Base-by-base conservation (phyloP, 192 early-diverging fungal genomes). In the Coemansia aciculifera region DNA sequence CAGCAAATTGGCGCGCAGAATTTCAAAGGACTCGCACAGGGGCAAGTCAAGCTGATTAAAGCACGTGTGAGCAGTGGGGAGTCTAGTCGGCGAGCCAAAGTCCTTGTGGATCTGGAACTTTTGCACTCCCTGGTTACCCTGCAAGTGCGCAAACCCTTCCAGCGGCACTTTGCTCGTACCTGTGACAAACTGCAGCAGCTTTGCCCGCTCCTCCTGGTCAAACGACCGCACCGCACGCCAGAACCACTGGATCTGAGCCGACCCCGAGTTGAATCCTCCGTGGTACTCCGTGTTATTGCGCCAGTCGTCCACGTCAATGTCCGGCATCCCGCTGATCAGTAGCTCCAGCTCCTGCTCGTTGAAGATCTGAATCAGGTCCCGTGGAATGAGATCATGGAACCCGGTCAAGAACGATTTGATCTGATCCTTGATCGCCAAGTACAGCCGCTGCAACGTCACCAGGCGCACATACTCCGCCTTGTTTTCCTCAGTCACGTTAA, bases 81-180 rank as follows among this genome's bases (percentile, higher is more conserved):
- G 84, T n/a, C 97, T 87, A 38, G 88, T 85, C 6, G 90, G 85
- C 5, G 90, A 91, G 12, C 89, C 77, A 87, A 94, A 96, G 81
- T 97, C 96, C 81, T 95, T 96, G 85, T 98, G 95, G 72, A 99
- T 96, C 84, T 98, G 96, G 89, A 99, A 99, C 86, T 96, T 97
- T 78, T 98, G 96, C 17, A 96, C 86, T 36, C 97, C 96, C 66
- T 89, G 89, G 60, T 91, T 92, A 27, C 97, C 97, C 77, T 99
- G 95, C 48, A 99, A 79, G 42, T 90, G 88, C 12, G 90, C 85
- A 72, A 99, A 98, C 34, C 97, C 97, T 75, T 94, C 94, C 6
- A 99, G 76, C n/a, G 97, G 97, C 37, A 99, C 94, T 72, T 99
- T 99, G 59, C 91, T 93, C 7, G 97, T 99, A 39, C 97, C 97